A percentile compares a stretch with the other conserved stretches of the same genome.
These are phyloP conservation scores for Cyberlindnera lachancei DNA, from an alignment of 805 yeast species.

Conservation along the genomic window DNA sequence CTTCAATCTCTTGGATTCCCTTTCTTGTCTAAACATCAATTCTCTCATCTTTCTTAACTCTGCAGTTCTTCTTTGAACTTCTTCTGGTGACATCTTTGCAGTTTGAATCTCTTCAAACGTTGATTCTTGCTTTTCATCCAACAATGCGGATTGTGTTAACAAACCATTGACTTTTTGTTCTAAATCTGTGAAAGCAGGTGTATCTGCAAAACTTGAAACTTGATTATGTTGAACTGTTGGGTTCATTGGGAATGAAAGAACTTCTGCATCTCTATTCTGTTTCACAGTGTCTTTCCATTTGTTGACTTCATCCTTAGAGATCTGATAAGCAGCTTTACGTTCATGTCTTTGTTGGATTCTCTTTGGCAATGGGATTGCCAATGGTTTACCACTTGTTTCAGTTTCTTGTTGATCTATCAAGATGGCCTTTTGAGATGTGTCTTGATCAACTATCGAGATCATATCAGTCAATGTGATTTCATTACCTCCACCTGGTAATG, in stretches of 20 bases:
- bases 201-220: conserved; percentile 50
- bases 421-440: conserved; percentile 42
- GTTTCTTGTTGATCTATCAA: conserved; percentile 30
- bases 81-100: conserved; percentile 75
- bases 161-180: conserved; percentile 59
- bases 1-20: conserved; percentile 82
- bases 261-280: conserved; percentile 77
- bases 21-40: conserved; percentile 91
- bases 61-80: conserved; percentile 64
- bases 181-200: conserved; percentile 40
- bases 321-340: conserved; percentile 82
- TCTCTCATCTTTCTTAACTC: conserved; percentile 92
- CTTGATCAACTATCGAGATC: conserved; percentile 56
- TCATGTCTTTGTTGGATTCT: conserved; percentile 82
- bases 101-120: conserved; percentile 82
- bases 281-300: conserved; percentile 85
- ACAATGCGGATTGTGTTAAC: conserved; percentile 56
- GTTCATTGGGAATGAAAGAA: conserved; percentile 66
- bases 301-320: conserved; percentile 77
- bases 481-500: conserved; percentile 52
- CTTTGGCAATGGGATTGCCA: conserved; percentile 77
- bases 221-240: conserved; percentile 36
- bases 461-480: conserved; percentile 66
- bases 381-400: conserved; percentile 36
- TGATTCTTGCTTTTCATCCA: conserved; percentile 69